These are phyloP conservation scores for Aspergillus aculeatus DNA, from an alignment of 2,329 filamentous ascomycete species.

Conservation along the genomic window DNA sequence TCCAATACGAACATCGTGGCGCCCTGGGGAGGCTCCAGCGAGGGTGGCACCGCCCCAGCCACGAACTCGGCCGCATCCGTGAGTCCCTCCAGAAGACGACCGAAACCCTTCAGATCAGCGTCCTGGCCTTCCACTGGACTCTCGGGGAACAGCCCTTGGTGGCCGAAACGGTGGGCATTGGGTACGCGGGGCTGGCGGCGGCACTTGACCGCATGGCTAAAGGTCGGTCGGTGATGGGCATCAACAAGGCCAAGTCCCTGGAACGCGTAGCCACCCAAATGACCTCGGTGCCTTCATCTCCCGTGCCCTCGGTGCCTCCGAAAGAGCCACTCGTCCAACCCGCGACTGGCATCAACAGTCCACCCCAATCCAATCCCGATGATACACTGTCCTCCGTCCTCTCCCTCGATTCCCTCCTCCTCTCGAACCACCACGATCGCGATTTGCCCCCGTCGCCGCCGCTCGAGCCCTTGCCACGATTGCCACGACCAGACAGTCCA, in stretches of 20 bases:
- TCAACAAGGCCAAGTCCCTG: slow-evolving; percentile 28
- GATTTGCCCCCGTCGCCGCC: background rate
- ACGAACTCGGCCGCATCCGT: slow-evolving; percentile 32
- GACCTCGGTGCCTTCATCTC: slow-evolving; percentile 8
- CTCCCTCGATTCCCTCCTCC: slow-evolving; percentile 25
- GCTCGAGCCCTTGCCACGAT: background rate
- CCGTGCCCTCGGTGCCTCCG: slow-evolving; percentile 25
- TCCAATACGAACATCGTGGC: slow-evolving; percentile 63
- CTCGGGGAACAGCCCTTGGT: slow-evolving; percentile 56
- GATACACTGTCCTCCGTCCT: slow-evolving; percentile 32
- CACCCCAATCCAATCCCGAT: slow-evolving; percentile 14
- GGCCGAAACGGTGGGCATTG: slow-evolving; percentile 62
- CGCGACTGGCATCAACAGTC: slow-evolving; percentile 10
- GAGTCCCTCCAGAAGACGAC: slow-evolving; percentile 57
- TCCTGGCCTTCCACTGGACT: slow-evolving; percentile 67
- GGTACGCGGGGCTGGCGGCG: slow-evolving; percentile 65
- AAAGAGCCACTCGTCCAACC: slow-evolving; percentile 22
- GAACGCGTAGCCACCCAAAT: slow-evolving; percentile 9
- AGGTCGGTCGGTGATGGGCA: slow-evolving; percentile 32
- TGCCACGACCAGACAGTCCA: background rate
- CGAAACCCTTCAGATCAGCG: slow-evolving; percentile 63
- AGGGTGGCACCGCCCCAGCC: slow-evolving; percentile 51
- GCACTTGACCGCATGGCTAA: slow-evolving; percentile 54
- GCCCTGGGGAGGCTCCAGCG: slow-evolving; percentile 60
- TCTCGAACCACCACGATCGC: slow-evolving; percentile 2